Conservation (phyloP, 306 rosid species). For the Gynostemma pentaphyllum region DNA sequence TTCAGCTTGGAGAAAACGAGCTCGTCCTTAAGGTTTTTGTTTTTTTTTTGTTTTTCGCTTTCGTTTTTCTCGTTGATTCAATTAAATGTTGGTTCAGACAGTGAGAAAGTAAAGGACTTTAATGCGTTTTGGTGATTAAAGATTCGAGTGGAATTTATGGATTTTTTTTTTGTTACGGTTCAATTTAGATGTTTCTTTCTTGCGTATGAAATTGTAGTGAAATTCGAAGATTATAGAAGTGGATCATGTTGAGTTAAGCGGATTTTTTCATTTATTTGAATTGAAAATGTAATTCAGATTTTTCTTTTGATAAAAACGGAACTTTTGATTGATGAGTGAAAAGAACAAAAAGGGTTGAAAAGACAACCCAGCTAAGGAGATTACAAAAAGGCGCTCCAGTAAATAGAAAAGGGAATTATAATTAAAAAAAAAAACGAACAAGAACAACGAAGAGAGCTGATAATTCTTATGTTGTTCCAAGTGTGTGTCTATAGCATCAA, state of each 20-base stretch:
- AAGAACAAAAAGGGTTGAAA: too few species aligned
- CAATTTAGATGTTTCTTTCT: not conserved
- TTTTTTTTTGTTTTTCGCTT: not conserved
- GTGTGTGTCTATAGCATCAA: too few species aligned
- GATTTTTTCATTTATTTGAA: not conserved
- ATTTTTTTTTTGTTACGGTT: not conserved
- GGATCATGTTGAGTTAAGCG: not conserved
- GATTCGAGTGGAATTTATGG: not conserved
- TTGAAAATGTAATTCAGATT: not conserved
- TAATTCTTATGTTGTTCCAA: too few species aligned
- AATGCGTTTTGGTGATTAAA: not conserved
- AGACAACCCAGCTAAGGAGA: too few species aligned
- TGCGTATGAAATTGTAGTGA: not conserved
- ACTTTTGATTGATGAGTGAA: too few species aligned
- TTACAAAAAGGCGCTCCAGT: too few species aligned
- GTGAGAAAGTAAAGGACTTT: not conserved
- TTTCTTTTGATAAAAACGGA: not conserved
- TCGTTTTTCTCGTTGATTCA: not conserved
- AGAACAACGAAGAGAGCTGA: too few species aligned
- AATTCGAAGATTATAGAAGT: not conserved
- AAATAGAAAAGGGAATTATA: too few species aligned
- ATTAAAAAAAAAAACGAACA: too few species aligned
- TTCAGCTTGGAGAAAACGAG: conserved; percentile 96
- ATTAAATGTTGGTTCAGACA: not conserved
- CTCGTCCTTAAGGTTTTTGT: conserved; percentile 77